Evolutionary conservation across 352 stramenopile species (phyloP).

Genomic region (Pythium chondricola): DNA sequence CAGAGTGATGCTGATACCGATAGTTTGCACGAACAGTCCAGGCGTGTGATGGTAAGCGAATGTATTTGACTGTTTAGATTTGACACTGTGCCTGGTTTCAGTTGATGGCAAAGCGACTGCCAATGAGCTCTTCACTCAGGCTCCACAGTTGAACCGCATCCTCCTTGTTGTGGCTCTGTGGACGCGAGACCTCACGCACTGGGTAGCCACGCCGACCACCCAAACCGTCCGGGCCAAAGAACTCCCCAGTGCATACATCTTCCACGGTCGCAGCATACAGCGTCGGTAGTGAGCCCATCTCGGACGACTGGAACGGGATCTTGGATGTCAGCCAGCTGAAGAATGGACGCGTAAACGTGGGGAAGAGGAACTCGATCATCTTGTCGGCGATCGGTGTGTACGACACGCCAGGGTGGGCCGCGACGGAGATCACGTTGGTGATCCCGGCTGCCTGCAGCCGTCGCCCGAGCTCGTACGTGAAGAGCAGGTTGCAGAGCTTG

Average conservation of each 20-base stretch:
- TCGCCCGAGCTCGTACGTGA: constrained; percentile 18
- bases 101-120: constrained; percentile 1
- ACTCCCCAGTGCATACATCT: constrained; percentile 17
- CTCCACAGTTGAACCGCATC: constrained; percentile 6
- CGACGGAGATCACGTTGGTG: constrained; percentile 19
- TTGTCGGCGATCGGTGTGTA: constrained; percentile 17
- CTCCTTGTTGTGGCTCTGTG: constrained; percentile 7
- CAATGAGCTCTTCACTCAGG: constrained; percentile 7
- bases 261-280: constrained; percentile 22
- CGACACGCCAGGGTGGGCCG: constrained; percentile 19
- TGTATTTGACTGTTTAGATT: no score
- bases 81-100: neutral
- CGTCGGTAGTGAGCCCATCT: constrained; percentile 20
- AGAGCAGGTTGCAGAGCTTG: constrained; percentile 26
- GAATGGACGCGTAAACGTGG: constrained; percentile 1
- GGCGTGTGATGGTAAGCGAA: no score
- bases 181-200: constrained; percentile 6
- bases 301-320: constrained; percentile 18
- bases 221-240: constrained; percentile 29
- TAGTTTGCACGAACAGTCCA: no score
- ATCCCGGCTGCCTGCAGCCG: constrained; percentile 15
- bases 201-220: constrained; percentile 6
- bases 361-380: constrained; percentile 14
- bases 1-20: no score
- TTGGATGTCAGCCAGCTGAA: constrained; percentile 3